Evolutionary conservation across 2,329 filamentous ascomycete species (phyloP).

Genomic region (Sporothrix brunneoviolacea): DNA sequence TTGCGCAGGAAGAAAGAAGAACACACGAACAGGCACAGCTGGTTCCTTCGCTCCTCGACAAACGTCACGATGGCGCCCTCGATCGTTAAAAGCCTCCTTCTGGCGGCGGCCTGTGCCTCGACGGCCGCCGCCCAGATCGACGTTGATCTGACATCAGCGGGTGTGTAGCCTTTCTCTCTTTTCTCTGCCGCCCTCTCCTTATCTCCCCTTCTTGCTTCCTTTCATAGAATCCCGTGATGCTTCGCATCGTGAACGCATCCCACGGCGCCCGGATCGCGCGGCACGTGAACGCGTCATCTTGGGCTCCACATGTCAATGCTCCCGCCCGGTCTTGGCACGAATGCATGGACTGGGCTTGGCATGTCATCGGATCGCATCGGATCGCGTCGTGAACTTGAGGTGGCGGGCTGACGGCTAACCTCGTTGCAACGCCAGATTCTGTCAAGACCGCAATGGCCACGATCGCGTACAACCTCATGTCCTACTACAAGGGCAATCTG

Average conservation of each 20-base stretch:
- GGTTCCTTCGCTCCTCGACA: not conserved
- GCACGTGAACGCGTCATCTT: slow-evolving; percentile 2
- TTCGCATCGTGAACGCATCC: not conserved
- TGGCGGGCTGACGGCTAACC: slow-evolving; percentile 1
- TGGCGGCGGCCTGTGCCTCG: slow-evolving; percentile 13
- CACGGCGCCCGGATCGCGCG: not conserved
- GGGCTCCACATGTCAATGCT: not conserved
- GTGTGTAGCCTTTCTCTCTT: slow-evolving; percentile 4
- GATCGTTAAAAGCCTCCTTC: slow-evolving; percentile 10
- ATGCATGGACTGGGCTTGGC: not conserved
- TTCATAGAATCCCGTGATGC: not conserved
- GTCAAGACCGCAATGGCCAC: slow-evolving; percentile 40
- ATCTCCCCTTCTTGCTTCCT: not conserved
- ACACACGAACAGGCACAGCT: too few relatives aligned
- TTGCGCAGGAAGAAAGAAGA: too few relatives aligned
- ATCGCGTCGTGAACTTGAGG: not conserved
- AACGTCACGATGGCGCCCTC: slow-evolving; percentile 6
- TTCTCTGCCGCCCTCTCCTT: too few relatives aligned
- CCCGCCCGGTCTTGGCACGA: slow-evolving; percentile 4
- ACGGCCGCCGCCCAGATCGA: slow-evolving; percentile 14
- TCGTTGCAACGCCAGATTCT: slow-evolving; percentile 29
- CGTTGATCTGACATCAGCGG: slow-evolving; percentile 14
- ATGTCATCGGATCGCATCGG: too few relatives aligned
- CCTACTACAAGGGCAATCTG: slow-evolving; percentile 44
- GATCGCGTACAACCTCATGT: slow-evolving; percentile 45